phyloP scores from a whole-genome alignment of 1,284 basidiomycete species.

The Moesziomyces sp. region DNA sequence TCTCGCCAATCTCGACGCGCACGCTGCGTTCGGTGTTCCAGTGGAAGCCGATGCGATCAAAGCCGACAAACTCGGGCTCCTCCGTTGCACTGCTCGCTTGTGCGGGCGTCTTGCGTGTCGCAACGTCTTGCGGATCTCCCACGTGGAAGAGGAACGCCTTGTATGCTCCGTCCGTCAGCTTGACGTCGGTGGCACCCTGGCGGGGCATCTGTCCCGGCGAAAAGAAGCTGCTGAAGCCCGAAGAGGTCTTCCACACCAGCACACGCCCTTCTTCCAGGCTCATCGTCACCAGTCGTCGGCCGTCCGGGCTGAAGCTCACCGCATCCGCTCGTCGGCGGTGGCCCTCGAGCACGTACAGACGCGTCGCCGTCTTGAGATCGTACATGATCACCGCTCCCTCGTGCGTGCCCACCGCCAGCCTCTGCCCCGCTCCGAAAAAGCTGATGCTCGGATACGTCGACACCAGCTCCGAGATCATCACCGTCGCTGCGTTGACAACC shows the following conservation, averaged over 20 bases:
- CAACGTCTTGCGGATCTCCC: slow-evolving; percentile 22
- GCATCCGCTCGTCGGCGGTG: slow-evolving; percentile 70
- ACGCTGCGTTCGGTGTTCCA: slow-evolving; percentile 60
- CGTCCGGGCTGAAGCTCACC: slow-evolving; percentile 83
- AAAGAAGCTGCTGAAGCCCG: slow-evolving; percentile 80
- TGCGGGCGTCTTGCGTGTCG: neutral
- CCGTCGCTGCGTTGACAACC: slow-evolving; percentile 88
- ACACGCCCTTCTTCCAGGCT: slow-evolving; percentile 80
- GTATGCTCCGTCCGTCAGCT: slow-evolving; percentile 57
- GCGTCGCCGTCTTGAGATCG: slow-evolving; percentile 93
- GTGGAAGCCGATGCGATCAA: slow-evolving; percentile 47
- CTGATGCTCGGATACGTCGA: slow-evolving; percentile 85
- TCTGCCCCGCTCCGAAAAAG: slow-evolving; percentile 85
- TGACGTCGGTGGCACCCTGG: slow-evolving; percentile 77
- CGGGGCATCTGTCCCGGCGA: slow-evolving; percentile 88
- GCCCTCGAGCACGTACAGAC: slow-evolving; percentile 92
- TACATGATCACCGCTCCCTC: slow-evolving; percentile 89
- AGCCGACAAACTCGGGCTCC: slow-evolving; percentile 36
- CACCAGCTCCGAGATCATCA: slow-evolving; percentile 84
- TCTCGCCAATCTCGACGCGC: slow-evolving; percentile 53
- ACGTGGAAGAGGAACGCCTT: slow-evolving; percentile 62
- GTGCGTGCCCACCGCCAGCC: slow-evolving; percentile 89
- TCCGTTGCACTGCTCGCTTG: slow-evolving; percentile 1
- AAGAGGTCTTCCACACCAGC: slow-evolving; percentile 68
- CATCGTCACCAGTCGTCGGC: slow-evolving; percentile 85